Conservation (phyloP, 805 yeast genomes). For the Starmerella davenportii region DNA sequence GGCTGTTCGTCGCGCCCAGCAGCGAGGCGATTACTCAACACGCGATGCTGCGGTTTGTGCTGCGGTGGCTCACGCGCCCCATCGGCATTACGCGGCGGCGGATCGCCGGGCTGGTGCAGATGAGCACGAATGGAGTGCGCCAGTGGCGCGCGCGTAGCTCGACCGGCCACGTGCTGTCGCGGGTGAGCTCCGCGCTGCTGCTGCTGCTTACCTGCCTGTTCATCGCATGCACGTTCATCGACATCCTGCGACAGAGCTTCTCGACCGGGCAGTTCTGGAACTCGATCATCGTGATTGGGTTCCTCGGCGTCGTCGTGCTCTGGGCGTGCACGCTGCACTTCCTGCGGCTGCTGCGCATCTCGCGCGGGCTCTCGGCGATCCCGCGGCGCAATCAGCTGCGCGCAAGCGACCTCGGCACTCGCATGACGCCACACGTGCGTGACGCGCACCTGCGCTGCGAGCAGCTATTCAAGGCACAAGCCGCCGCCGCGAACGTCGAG, state of each 20-base stretch:
- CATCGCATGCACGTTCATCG: conserved; percentile 58
- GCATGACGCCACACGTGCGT: conserved; percentile 27
- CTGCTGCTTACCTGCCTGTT: conserved; percentile 24
- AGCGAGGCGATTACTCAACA: no score
- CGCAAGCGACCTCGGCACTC: conserved; percentile 38
- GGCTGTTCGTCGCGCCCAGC: no score
- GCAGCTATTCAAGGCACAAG: conserved; percentile 8
- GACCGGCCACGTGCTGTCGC: no score
- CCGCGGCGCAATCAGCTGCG: conserved; percentile 64
- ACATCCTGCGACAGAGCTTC: conserved; percentile 48
- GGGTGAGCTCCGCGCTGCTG: neutral
- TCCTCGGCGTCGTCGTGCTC: conserved; percentile 42
- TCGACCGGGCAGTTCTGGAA: conserved; percentile 54
- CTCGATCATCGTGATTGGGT: conserved; percentile 61
- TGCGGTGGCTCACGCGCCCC: no score
- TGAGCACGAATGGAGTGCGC: no score
- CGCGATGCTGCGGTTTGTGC: no score
- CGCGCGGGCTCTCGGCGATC: conserved; percentile 49
- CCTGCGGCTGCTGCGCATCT: conserved; percentile 39
- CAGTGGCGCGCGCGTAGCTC: no score
- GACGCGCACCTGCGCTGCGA: conserved; percentile 22
- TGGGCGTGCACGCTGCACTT: conserved; percentile 35
- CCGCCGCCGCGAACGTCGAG: conserved; percentile 7
- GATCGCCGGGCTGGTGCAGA: no score
- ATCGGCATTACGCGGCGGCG: no score